Evolutionary conservation across 1,284 basidiomycete species (phyloP), one percentile per base, ranked within the genome.

Genomic region (Phlebopus sp.): DNA sequence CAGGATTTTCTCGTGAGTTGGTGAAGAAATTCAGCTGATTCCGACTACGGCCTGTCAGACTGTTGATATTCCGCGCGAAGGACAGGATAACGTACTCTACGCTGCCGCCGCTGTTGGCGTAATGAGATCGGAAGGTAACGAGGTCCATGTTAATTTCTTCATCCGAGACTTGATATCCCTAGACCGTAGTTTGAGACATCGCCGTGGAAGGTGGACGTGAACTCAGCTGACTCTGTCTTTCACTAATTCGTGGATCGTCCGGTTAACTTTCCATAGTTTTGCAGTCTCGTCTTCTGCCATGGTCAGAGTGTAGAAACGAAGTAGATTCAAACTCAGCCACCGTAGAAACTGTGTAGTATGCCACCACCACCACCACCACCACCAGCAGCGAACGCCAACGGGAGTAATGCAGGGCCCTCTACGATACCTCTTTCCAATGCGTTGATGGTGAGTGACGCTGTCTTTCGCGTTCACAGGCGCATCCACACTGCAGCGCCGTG

Each of bases 221-320:
- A 46, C 36, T 48, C 57, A 37, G 68, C 80, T 70, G 56, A 89
- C 86, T 73, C 95, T 82, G 69, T 99, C 97, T 63, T 87, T 84
- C 51, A 96, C 91, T 49, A 99, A 84, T 72, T 99, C 97, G 69
- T 98, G 94, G 45, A 97, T 90, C 36, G 97, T 99, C 61, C 92
- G 77, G 71, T 95, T 95, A 54, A 99, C 94, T 63, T 95, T 88
- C 92, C 94, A 98, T 60, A 99, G 78, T 63, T 87, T 84, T 44
- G 92, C 84, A 45, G 80, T 77, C 66, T 90, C 87, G 68, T 90
- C 86, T 54, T 88, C 84, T 53, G 75, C 72, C 81, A 85, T 83
- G 55, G 60, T 66, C 57, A 53, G n/a, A n/a, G n/a, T n/a, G n/a
- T n/a, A n/a, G n/a, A n/a, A 51, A 45, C 43, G 53, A 48, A 49